Evolutionary conservation across 1,139 yeast genomes (phyloP), one percentile per base, ranked within the genome.

Genomic region (Geotrichum bryndzae): DNA sequence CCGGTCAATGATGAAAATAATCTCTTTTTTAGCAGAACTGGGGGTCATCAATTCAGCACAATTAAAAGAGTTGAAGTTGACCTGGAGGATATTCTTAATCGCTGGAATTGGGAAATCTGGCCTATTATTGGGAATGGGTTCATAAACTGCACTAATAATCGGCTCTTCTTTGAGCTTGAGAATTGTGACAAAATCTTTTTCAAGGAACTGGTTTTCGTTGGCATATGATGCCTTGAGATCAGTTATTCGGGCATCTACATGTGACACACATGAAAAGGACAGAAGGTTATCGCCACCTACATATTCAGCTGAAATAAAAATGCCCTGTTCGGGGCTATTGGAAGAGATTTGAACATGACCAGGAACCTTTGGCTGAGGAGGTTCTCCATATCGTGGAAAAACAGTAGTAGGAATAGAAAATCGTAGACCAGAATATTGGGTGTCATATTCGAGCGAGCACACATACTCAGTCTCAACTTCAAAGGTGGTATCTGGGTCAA

Each of bases 1-100:
- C 23, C 63, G 25, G 35, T 61, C 63, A 18, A 61, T 33, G 6
- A 61, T 41, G 22, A 61, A 61, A 35, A 61, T 53, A 15, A 61
- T 25, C 50, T 61, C 63, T 27, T 61, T 61, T 1, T 54, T 11
- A n/a, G 23, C 10, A 2, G 41, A 23, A 27, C 57, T 58, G 4
- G 53, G 53, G 6, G 13, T 35, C 25, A 18, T 2, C 18, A 57
- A 23, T 25, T 48, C 48, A 8, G 51, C 46, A 15, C 48, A 15
- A 10, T 38, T 35, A n/a, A 15, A n/a, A 18, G 63, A 61, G 13
- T 25, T 51, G 27, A 61, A 51, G 7, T 55, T 27, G 31, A 61
- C 27, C 33, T 59, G 48, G 4, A 61, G 57, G 10, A 57, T 31
- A 35, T 61, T 57, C 41, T 38, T 35, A 2, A 61, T 33, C 3